phyloP scores from a whole-genome alignment of 2,329 filamentous ascomycete species.

The Pezicula carpinea region DNA sequence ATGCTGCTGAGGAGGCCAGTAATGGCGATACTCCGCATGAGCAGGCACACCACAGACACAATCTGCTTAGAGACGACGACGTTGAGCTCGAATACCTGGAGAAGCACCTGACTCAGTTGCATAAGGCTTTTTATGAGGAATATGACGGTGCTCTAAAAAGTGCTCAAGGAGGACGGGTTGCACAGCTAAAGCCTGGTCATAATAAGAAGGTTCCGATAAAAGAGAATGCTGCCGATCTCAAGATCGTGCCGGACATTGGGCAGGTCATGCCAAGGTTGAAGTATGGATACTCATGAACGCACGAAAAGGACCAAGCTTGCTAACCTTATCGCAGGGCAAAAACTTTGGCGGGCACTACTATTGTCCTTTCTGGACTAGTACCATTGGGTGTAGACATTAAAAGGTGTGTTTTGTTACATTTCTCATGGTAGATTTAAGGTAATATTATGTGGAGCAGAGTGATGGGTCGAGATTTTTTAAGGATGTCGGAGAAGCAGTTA shows the following conservation, averaged over 20 bases:
- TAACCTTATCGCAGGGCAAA: constrained; percentile 34
- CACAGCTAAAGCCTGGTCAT: constrained; percentile 30
- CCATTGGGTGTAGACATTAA: constrained; percentile 76
- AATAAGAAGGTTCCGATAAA: constrained; percentile 41
- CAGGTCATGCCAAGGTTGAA: constrained; percentile 81
- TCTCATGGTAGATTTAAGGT: background rate
- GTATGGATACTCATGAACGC: constrained; percentile 20
- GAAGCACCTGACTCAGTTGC: constrained; percentile 69
- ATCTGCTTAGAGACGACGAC: constrained; percentile 84
- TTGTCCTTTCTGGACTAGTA: constrained; percentile 89
- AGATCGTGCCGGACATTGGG: constrained; percentile 77
- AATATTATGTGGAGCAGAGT: too few species aligned
- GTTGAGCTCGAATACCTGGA: constrained; percentile 74
- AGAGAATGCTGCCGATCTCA: constrained; percentile 39
- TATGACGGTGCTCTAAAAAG: constrained; percentile 56
- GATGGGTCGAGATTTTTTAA: too few species aligned
- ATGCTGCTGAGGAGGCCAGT: constrained; percentile 27
- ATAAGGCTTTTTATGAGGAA: constrained; percentile 75
- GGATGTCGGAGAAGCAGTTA: too few species aligned
- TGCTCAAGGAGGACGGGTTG: constrained; percentile 34
- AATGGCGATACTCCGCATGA: constrained; percentile 32
- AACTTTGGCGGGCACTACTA: constrained; percentile 68
- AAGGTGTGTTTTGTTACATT: constrained; percentile 33
- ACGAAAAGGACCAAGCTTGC: constrained; percentile 2
- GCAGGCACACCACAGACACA: constrained; percentile 51